Percentiles rank a stretch among this genome's conserved stretches.
Conservation (phyloP, 495 filamentous ascomycete genomes). For the Chaetomium fimeti region DNA sequence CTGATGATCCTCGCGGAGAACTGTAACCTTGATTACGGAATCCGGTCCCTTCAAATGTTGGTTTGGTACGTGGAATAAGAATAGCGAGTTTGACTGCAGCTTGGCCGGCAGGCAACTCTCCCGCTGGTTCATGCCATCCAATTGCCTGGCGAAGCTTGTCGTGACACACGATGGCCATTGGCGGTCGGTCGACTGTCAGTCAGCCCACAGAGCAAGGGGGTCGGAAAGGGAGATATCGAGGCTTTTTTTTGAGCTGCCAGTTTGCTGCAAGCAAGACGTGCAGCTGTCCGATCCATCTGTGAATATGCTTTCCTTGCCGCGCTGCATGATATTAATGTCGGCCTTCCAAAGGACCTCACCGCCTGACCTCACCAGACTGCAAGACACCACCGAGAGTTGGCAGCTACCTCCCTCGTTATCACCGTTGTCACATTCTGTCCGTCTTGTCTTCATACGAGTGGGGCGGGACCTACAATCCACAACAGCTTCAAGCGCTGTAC, state of each 20-base stretch:
- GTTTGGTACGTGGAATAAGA: conserved; percentile 9
- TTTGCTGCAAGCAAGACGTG: neutral
- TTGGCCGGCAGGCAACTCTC: conserved; percentile 1
- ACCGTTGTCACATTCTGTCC: neutral
- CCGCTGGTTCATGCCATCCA: conserved; percentile 2
- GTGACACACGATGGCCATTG: neutral
- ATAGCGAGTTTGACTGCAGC: neutral
- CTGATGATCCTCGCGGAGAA: conserved; percentile 3
- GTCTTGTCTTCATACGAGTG: neutral
- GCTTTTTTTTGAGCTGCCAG: neutral
- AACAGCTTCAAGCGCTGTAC: neutral
- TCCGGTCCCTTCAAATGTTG: neutral
- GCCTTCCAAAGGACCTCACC: conserved; percentile 15
- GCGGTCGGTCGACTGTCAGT: neutral
- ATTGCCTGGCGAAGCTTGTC: conserved; percentile 8
- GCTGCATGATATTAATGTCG: neutral
- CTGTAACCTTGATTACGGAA: neutral
- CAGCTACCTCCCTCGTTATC: no score
- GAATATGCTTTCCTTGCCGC: neutral
- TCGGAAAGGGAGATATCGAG: neutral
- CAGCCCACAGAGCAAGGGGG: neutral
- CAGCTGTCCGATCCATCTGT: neutral
- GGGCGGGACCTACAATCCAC: neutral
- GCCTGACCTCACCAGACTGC: conserved; percentile 5
- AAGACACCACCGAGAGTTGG: neutral